Conservation (phyloP, 495 filamentous ascomycete genomes). For the Lepraria neglecta region DNA sequence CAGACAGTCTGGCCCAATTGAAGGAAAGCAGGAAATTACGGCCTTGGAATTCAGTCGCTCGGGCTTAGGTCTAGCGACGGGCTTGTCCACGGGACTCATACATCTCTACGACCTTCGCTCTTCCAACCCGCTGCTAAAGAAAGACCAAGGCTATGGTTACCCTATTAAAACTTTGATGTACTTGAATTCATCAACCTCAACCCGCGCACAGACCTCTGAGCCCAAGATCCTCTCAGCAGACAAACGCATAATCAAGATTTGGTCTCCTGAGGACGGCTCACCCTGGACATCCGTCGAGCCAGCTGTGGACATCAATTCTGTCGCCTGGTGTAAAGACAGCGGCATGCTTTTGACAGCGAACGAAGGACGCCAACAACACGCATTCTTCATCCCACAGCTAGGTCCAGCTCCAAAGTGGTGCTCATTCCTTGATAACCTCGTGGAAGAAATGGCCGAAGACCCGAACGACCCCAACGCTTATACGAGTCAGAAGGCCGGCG, state of each 20-base stretch:
- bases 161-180: constrained; percentile 86
- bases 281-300: constrained; percentile 96
- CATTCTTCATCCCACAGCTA: constrained; percentile 92
- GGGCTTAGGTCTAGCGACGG: constrained; percentile 81
- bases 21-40: constrained; percentile 69
- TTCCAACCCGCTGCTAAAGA: constrained; percentile 73
- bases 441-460: constrained; percentile 95
- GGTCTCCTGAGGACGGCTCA: constrained; percentile 71
- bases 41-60: constrained; percentile 79
- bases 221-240: constrained; percentile 88
- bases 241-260: constrained; percentile 95
- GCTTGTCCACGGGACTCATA: constrained; percentile 80
- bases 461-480: constrained; percentile 63
- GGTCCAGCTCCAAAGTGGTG: constrained; percentile 94
- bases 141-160: constrained; percentile 95
- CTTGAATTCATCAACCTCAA: constrained; percentile 64
- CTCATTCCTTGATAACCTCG: constrained; percentile 89
- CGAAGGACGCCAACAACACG: constrained; percentile 85
- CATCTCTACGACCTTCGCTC: constrained; percentile 90
- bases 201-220: constrained; percentile 54
- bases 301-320: constrained; percentile 84
- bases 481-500: constrained; percentile 44
- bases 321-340: constrained; percentile 78
- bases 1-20: constrained; percentile 35
- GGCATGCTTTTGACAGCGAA: constrained; percentile 95